phyloP scores from a whole-genome alignment of 768 basidiomycete species.

The Lactifluus hygrophoroides region DNA sequence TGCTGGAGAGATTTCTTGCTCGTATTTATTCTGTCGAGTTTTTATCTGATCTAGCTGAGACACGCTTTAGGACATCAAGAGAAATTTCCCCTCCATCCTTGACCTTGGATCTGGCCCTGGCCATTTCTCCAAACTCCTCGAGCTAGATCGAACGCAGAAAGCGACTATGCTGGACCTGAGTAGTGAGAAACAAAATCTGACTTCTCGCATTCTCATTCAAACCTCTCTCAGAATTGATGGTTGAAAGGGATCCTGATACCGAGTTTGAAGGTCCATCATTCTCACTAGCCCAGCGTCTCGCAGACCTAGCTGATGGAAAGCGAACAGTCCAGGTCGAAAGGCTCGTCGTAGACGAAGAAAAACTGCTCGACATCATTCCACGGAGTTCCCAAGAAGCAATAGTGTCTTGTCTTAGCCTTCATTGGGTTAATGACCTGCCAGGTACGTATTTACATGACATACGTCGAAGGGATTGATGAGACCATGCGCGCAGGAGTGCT shows the following conservation, averaged over 20 bases:
- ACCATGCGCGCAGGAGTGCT: slow-evolving; percentile 52
- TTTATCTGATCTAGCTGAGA: slow-evolving; percentile 6
- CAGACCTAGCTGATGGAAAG: not conserved
- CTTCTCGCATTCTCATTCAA: not conserved
- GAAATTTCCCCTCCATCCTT: slow-evolving; percentile 66
- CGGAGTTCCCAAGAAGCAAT: slow-evolving; percentile 83
- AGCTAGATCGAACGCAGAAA: slow-evolving; percentile 55
- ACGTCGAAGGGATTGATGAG: not conserved
- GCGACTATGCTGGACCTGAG: slow-evolving; percentile 83
- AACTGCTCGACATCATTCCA: slow-evolving; percentile 53
- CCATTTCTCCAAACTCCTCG: slow-evolving; percentile 80
- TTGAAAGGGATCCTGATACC: slow-evolving; percentile 68
- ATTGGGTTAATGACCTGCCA: slow-evolving; percentile 97
- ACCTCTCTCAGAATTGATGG: slow-evolving; percentile 44
- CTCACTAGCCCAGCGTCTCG: not conserved
- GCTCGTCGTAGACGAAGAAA: slow-evolving; percentile 78
- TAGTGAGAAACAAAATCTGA: slow-evolving; percentile 35
- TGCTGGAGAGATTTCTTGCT: slow-evolving; percentile 88
- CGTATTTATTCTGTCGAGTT: slow-evolving; percentile 18
- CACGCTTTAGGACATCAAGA: slow-evolving; percentile 75
- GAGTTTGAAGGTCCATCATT: slow-evolving; percentile 64
- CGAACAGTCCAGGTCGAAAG: slow-evolving; percentile 68
- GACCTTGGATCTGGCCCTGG: slow-evolving; percentile 91
- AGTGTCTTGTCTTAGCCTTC: slow-evolving; percentile 83
- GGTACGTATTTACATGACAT: slow-evolving; percentile 37